These are phyloP conservation scores for Trichosporon ovoides DNA, from an alignment of 1,284 basidiomycete species.

Conservation along the genomic window DNA sequence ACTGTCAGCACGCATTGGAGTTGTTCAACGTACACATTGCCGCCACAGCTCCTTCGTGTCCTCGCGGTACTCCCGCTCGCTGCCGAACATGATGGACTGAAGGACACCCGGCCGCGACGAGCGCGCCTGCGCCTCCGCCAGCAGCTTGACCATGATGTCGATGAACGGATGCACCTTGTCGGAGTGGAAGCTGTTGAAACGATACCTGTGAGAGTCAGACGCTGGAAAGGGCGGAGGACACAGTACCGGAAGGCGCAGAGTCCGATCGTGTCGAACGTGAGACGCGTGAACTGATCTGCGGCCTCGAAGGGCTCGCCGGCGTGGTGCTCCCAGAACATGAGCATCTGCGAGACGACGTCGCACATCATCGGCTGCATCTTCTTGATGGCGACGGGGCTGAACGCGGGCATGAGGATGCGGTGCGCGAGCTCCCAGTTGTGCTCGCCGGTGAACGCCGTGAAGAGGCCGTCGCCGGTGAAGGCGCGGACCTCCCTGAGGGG, in stretches of 20 bases:
- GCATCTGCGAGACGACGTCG: constrained; percentile 54
- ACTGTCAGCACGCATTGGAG: too few relatives aligned
- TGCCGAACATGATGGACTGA: constrained; percentile 5
- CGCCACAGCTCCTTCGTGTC: constrained; percentile 14
- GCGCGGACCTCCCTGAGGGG: constrained; percentile 50
- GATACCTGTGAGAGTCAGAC: constrained; percentile 25
- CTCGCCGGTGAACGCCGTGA: constrained; percentile 50
- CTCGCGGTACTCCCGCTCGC: constrained; percentile 11
- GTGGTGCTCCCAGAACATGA: constrained; percentile 29
- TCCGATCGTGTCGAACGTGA: constrained; percentile 27
- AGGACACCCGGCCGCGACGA: constrained; percentile 7
- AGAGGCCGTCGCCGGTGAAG: constrained; percentile 51
- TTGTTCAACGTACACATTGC: background rate
- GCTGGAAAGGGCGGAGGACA: too few relatives aligned
- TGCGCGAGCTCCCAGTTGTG: constrained; percentile 53
- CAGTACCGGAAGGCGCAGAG: constrained; percentile 44
- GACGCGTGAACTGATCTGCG: constrained; percentile 15
- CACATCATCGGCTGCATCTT: constrained; percentile 53
- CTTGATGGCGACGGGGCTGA: constrained; percentile 52
- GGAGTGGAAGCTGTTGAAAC: constrained; percentile 42
- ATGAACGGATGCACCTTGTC: constrained; percentile 51
- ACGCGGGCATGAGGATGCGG: constrained; percentile 56
- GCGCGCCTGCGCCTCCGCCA: constrained; percentile 12
- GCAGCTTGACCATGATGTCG: constrained; percentile 24
- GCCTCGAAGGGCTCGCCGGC: constrained; percentile 22